Base-by-base conservation (phyloP, 768 basidiomycete genomes). In the Russula sp. region DNA sequence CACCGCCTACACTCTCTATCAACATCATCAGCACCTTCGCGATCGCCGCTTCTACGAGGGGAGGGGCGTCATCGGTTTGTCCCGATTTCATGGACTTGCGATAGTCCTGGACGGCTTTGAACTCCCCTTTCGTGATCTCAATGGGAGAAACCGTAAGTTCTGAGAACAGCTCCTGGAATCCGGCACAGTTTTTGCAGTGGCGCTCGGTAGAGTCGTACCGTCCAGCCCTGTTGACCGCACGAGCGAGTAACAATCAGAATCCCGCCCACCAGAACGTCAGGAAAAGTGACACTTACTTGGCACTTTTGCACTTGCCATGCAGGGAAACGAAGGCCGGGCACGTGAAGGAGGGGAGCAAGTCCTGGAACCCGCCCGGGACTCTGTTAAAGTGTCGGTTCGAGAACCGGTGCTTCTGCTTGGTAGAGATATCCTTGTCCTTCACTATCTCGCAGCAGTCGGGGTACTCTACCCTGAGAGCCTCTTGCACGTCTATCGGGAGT, bases 181-280 rank as follows among this genome's bases (percentile, higher is more conserved):
- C 58, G 2, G 8, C 4, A 2, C 63, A 64, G 0, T 11, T 39
- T 8, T 13, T 18, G 14, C 63, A 64, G 9, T 64, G 63, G 0
- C 63, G 40, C 13, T 55, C 54, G 0, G 48, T 31, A 4, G 63
- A 42, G 54, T 64, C 63, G n/a, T 60, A 64, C 9, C 58, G 22
- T 14, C 63, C 58, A 1, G n/a, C 20, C 54, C 63, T 64, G 39
- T n/a, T 9, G 18, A n/a, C 8, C 45, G 37, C 45, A 22, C 42
- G 35, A 20, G 44, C 18, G 22, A 18, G 16, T 16, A 3, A 11
- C 5, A 18, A 13, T 31, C 14, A 55, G 45, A 31, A 37, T 27
- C 31, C 11, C 6, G 16, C 37, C 37, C 11, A 5, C 8, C 3
- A 20, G 7, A 6, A 6, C 6, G 14, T 18, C 3, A 8, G 6